phyloP scores from a whole-genome alignment of 139 green algal genomes.

The Klebsormidium nitens region DNA sequence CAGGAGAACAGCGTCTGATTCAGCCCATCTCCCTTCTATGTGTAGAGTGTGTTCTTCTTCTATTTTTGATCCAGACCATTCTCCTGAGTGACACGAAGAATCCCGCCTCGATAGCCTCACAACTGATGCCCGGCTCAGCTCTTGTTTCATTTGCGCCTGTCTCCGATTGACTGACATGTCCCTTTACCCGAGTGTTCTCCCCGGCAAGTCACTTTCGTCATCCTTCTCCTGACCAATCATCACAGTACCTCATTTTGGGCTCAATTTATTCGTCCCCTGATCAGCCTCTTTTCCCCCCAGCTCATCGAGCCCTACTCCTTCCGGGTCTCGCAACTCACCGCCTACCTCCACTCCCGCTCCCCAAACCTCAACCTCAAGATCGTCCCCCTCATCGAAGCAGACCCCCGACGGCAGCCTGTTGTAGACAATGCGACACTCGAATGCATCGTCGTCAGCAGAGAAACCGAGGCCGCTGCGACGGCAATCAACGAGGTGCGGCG shows the following conservation, averaged over 20 bases:
- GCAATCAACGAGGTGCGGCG: slow-evolving; percentile 10
- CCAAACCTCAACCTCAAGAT: slow-evolving; percentile 6
- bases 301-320: slow-evolving; percentile 18
- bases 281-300: neutral
- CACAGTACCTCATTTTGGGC: neutral
- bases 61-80: neutral
- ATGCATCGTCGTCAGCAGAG: slow-evolving; percentile 28
- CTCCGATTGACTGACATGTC: neutral
- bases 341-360: neutral
- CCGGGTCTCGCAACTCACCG: neutral
- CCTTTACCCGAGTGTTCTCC: neutral
- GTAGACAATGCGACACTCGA: slow-evolving; percentile 18
- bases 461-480: slow-evolving; percentile 1
- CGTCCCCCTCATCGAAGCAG: slow-evolving; percentile 14
- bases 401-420: slow-evolving; percentile 6
- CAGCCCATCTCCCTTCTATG: too few species aligned
- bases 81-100: neutral
- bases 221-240: neutral
- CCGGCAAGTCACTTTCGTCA: neutral
- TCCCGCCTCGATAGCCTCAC: too few species aligned
- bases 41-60: neutral
- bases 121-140: too few species aligned
- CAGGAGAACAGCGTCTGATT: too few species aligned
- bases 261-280: neutral
- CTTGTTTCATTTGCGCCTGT: too few species aligned